Evolutionary conservation across 306 rosid genomes (phyloP), one percentile per base, ranked within the genome.

Genomic region (Neltuma alba): DNA sequence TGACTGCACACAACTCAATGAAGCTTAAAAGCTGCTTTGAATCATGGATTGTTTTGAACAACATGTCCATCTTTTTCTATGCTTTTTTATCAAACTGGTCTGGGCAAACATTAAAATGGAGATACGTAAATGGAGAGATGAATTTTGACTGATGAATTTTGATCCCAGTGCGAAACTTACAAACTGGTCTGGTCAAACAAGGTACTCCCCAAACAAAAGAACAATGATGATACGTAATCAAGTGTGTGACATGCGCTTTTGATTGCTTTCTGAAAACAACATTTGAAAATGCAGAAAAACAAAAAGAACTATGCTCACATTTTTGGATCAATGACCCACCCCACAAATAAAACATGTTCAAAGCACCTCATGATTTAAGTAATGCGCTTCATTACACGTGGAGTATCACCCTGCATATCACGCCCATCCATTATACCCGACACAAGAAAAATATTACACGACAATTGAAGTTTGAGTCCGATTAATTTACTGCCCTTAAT

Each of bases 241-340:
- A 85, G 72, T 82, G 83, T 34, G 48, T 76, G 10, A 70, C 84
- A 85, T 82, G 86, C 79, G 84, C 80, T 71, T 79, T 82, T 80
- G 72, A 71, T 76, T 85, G 77, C 82, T 82, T 71, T 79, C 68
- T 74, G 18, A 54, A 79, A 63, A 61, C 23, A 74, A 70, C n/a
- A n/a, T n/a, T n/a, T n/a, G n/a, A n/a, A n/a, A n/a, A n/a, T n/a
- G n/a, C n/a, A n/a, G n/a, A n/a, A 75, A 58, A n/a, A n/a, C n/a
- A n/a, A n/a, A n/a, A n/a, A 33, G 70, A 60, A 68, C 76, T 77
- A 57, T 52, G 54, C 83, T 76, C 80, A 77, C 61, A 66, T 74
- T 85, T 81, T 81, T 78, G 81, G 80, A 66, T 74, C 16, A 36
- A 81, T 82, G 78, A 36, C 81, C 73, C 69, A 72, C 74, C 81